Evolutionary conservation across 1,139 yeast species (phyloP), one percentile per base, ranked within the genome.

Genomic region (Blastobotrys arbuscula): DNA sequence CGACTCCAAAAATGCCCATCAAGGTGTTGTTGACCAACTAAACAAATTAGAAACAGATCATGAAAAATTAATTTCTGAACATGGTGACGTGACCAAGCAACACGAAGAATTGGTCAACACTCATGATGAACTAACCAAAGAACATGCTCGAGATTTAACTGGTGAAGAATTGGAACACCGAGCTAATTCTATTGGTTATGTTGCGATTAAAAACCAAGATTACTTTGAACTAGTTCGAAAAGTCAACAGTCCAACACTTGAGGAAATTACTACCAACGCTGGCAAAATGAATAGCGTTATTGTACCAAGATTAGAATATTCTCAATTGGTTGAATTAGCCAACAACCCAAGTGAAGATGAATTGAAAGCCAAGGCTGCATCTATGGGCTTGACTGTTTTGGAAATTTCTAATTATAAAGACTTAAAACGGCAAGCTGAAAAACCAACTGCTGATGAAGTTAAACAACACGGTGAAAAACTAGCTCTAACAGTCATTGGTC

Each of bases 131-230:
- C 26, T 44, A 9, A 16, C 16, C 24, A 46, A 46, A 38, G 55
- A 53, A 24, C 40, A 44, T 9, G 23, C 52, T 4, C 50, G 55
- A n/a, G 54, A 53, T 40, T 55, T 53, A 35, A 53, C 59, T 15
- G 47, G 47, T 5, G 55, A 70, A 8, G 69, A 69, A 47, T 56
- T 77, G 19, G 57, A 54, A 10, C 61, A 60, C 5, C 66, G 67
- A 47, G 76, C 78, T 0, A 43, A 52, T 1, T 56, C 53, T 18
- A 48, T 61, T 15, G 70, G 70, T 2, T 60, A 65, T 33, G 58
- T 58, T 8, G 52, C 76, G 2, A 36, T 50, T 39, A 46, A 50
- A 34, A 9, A 44, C 18, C 43, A 50, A 34, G 52, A 48, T 24
- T 41, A 50, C 39, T 43, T 28, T 12, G 45, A 48, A 9, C 37